Conservation (phyloP, 768 basidiomycete genomes). For the Lactarius akahatsu region DNA sequence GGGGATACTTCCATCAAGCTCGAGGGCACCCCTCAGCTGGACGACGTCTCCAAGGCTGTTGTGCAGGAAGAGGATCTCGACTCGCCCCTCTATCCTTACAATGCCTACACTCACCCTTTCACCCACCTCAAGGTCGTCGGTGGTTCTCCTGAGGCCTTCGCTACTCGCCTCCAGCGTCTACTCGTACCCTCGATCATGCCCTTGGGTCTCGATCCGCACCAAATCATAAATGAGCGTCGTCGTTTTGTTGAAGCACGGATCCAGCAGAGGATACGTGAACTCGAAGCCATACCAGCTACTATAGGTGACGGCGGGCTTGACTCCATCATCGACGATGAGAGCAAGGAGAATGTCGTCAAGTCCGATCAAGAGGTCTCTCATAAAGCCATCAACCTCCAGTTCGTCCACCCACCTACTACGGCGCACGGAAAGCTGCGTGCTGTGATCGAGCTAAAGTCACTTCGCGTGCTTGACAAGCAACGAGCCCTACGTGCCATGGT, state of each 20-base stretch:
- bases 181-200: constrained; percentile 91
- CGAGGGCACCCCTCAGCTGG: constrained; percentile 52
- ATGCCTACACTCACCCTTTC: constrained; percentile 84
- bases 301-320: constrained; percentile 76
- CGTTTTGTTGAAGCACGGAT: constrained; percentile 88
- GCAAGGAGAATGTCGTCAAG: constrained; percentile 38
- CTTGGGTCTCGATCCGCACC: constrained; percentile 86
- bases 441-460: constrained; percentile 88
- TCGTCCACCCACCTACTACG: constrained; percentile 53
- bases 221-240: constrained; percentile 88
- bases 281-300: constrained; percentile 75
- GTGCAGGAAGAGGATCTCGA: constrained; percentile 76
- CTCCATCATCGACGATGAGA: constrained; percentile 43
- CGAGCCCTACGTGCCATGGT: constrained; percentile 81
- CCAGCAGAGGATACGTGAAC: constrained; percentile 83
- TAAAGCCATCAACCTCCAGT: constrained; percentile 36
- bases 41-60: constrained; percentile 69
- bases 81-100: constrained; percentile 89
- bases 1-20: constrained; percentile 46
- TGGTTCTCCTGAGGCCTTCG: constrained; percentile 59
- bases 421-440: constrained; percentile 84
- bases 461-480: constrained; percentile 89
- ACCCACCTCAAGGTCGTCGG: constrained; percentile 66
- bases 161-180: constrained; percentile 74
- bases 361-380: constrained; percentile 24